Evolutionary conservation across 257 asterid genomes (phyloP), one percentile per base, ranked within the genome.

Genomic region (Solanum paucissectum): DNA sequence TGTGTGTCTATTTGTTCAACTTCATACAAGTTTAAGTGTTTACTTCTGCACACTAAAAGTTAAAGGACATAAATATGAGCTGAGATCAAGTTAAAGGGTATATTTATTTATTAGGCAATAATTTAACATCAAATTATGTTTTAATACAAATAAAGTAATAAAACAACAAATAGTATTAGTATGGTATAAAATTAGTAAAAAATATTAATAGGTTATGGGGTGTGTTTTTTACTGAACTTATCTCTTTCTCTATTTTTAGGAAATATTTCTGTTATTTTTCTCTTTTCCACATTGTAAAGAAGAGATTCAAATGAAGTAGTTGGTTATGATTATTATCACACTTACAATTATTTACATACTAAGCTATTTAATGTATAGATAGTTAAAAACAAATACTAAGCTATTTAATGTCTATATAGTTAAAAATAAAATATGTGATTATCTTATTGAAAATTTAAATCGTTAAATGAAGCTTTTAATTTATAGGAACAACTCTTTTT

Each of bases 41-140:
- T 49, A 49, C 7, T 49, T 49, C 0, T 16, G 3, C 9, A 46
- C 60, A 6, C 9, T 5, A 0, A 52, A 52, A 52, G 0, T 0
- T 2, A 3, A 52, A 52, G 3, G 60, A 2, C 23, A 52, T 52
- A 52, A 5, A 52, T 16, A 52, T 14, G 21, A 52, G 3, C 0
- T 16, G 0, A 16, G 0, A 16, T 0, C 0, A 49, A 52, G 3
- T 16, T 52, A 52, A 52, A 52, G 0, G 7, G 7, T 52, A 52
- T 52, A 49, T 14, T 52, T 52, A 52, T 49, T 5, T 14, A 49
- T 49, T 49, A 49, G 1, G 60, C 21, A 21, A 14, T 49, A 49
- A 49, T 2, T 23, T 23, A 60, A 23, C 14, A 60, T 23, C 29
- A 7, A 20, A 55, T 3, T 55, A 20, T 55, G 25, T 52, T 20